A percentile compares a stretch with the other conserved stretches of the same genome.
phyloP scores from a whole-genome alignment of 1,284 basidiomycete genomes.

The Phaffia rhodozyma region DNA sequence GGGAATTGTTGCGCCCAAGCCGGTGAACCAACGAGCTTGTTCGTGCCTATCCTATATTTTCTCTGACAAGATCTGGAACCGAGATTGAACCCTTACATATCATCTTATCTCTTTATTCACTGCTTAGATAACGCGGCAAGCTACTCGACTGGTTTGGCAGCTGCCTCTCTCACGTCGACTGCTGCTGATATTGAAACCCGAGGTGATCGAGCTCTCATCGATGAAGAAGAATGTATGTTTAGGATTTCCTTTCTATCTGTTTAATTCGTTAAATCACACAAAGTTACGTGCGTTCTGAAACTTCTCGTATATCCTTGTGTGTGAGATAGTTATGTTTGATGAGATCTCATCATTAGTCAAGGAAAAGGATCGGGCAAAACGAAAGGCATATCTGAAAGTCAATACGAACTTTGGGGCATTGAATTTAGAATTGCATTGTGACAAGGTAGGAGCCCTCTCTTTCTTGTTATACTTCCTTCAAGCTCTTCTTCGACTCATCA shows the following conservation, averaged over 20 bases:
- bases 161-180: slow-evolving; percentile 87
- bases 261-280: neutral
- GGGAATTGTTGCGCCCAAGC: slow-evolving; percentile 30
- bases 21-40: slow-evolving; percentile 11
- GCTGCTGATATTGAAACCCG: slow-evolving; percentile 67
- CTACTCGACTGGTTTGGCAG: slow-evolving; percentile 77
- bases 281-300: neutral
- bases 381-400: slow-evolving; percentile 78
- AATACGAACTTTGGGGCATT: slow-evolving; percentile 80
- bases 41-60: too few species aligned
- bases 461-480: neutral
- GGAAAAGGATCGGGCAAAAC: slow-evolving; percentile 81
- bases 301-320: neutral
- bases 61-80: too few species aligned
- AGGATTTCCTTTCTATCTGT: slow-evolving; percentile 16
- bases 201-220: slow-evolving; percentile 72
- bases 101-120: neutral
- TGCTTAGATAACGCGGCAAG: slow-evolving; percentile 76
- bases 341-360: slow-evolving; percentile 69
- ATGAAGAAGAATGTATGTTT: slow-evolving; percentile 53
- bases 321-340: slow-evolving; percentile 65
- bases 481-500: neutral
- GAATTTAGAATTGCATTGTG: slow-evolving; percentile 84
- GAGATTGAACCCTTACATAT: neutral
- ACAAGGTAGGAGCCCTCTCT: slow-evolving; percentile 47